phyloP scores from a whole-genome alignment of 805 yeast species.

The Ogataea degrootiae region DNA sequence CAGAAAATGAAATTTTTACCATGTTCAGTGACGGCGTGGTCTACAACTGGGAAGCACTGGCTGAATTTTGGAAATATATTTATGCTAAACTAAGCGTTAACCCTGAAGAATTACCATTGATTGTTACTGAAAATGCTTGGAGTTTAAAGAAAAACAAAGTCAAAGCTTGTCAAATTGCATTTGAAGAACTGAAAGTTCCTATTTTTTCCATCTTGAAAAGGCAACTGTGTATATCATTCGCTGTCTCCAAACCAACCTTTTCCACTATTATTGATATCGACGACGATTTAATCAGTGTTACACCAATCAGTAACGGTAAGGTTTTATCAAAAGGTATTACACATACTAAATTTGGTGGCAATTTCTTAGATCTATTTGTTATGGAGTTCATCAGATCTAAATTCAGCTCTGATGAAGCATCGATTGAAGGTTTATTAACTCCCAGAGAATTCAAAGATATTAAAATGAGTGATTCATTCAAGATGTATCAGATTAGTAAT shows the following conservation, averaged over 20 bases:
- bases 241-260: constrained; percentile 66
- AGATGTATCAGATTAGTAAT: constrained; percentile 34
- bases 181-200: constrained; percentile 72
- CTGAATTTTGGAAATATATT: constrained; percentile 63
- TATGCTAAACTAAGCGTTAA: constrained; percentile 49
- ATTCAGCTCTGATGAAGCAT: constrained; percentile 24
- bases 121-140: constrained; percentile 58
- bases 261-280: constrained; percentile 83
- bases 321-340: constrained; percentile 60
- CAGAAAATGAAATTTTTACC: constrained; percentile 50
- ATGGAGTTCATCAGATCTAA: constrained; percentile 40
- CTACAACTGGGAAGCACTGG: constrained; percentile 70
- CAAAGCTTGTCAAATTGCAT: constrained; percentile 64
- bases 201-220: constrained; percentile 69
- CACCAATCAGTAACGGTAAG: constrained; percentile 75
- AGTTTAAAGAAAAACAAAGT: constrained; percentile 53
- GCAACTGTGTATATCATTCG: constrained; percentile 73
- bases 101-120: constrained; percentile 60
- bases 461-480: constrained; percentile 34
- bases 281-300: constrained; percentile 59
- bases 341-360: constrained; percentile 78
- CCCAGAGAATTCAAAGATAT: constrained; percentile 28
- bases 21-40: constrained; percentile 58
- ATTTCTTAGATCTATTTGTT: constrained; percentile 67
- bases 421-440: constrained; percentile 25